Base-by-base conservation (phyloP, 306 rosid species). In the Quillaja saponaria region DNA sequence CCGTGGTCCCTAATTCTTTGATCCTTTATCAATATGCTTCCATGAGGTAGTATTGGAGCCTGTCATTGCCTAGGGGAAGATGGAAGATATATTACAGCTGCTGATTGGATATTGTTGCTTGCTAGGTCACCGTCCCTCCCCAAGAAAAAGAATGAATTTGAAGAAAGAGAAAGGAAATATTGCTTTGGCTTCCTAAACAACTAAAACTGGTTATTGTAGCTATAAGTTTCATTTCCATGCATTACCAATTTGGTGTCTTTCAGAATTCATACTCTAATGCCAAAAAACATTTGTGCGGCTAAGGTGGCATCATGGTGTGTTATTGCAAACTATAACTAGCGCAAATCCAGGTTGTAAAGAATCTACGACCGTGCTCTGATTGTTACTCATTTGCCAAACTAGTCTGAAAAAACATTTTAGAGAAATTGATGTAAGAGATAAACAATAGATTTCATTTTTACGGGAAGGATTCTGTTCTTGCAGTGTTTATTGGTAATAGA, bases 111-210 rank as follows among this genome's bases (percentile, higher is more conserved):
- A 25, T 25, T 50, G 98, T 95, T 0, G 96, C 98, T 17, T 86
- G 82, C 75, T 80, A 88, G 74, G 87, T 95, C 14, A 94, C 85
- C 49, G 90, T 92, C 8, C 83, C 92, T 6, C 92, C 82, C 67
- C 83, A 88, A 12, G 71, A 64, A 87, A 81, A 6, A 56, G 78
- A 66, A 6, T 25, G 44, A 91, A 96, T 39, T 96, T 96, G 51
- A 60, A 82, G 53, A 88, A 92, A 7, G 96, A 95, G 3, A 84
- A 88, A 57, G 83, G 71, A 15, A 67, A 82, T 35, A 88, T 81
- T 59, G 41, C n/a, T n/a, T 86, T 3, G 79, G 81, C 51, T 78
- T 74, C 11, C 74, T 92, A 47, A 92, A 88, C 59, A 86, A 82
- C 58, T 88, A 88, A 56, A 95, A 92, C 50, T 79, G 95, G 51